A percentile compares a stretch with the other conserved stretches of the same genome.
These are phyloP conservation scores for Ceriops zippeliana DNA, from an alignment of 345 rosid genomes.

Conservation along the genomic window DNA sequence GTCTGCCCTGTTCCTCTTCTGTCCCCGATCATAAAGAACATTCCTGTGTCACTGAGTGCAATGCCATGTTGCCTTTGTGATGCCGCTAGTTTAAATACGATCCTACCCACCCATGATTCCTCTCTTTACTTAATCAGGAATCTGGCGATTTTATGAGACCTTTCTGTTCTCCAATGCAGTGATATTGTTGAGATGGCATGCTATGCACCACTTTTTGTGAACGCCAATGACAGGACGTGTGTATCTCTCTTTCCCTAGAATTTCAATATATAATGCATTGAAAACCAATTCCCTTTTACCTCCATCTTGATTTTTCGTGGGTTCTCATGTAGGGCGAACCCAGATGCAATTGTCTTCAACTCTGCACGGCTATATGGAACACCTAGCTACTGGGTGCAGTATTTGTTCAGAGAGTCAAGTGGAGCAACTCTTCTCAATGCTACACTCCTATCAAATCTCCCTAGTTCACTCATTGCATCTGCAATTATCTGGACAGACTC, in stretches of 20 bases:
- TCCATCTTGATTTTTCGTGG: neutral
- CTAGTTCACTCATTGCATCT: constrained; percentile 54
- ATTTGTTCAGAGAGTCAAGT: constrained; percentile 66
- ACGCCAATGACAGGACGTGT: constrained; percentile 80
- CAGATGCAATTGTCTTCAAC: constrained; percentile 89
- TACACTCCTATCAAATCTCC: constrained; percentile 42
- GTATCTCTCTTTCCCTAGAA: neutral
- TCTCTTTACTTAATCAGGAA: neutral
- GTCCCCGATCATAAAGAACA: no score
- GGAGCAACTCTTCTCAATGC: constrained; percentile 75
- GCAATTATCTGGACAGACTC: constrained; percentile 55
- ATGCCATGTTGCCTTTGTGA: no score
- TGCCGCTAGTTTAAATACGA: no score
- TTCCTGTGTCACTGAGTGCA: no score
- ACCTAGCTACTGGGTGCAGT: constrained; percentile 96
- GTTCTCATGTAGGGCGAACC: constrained; percentile 63
- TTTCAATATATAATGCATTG: neutral
- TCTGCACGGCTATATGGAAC: constrained; percentile 75
- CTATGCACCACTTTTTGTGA: constrained; percentile 93
- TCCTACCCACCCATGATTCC: neutral
- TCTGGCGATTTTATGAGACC: constrained; percentile 9
- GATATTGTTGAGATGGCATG: constrained; percentile 92
- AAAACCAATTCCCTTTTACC: neutral
- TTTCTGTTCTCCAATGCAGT: constrained; percentile 40
- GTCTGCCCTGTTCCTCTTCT: no score